A percentile compares a stretch with the other conserved stretches of the same genome.
These are phyloP conservation scores for Fusarium nurragi DNA, from an alignment of 2,329 filamentous ascomycete genomes.

Conservation along the genomic window DNA sequence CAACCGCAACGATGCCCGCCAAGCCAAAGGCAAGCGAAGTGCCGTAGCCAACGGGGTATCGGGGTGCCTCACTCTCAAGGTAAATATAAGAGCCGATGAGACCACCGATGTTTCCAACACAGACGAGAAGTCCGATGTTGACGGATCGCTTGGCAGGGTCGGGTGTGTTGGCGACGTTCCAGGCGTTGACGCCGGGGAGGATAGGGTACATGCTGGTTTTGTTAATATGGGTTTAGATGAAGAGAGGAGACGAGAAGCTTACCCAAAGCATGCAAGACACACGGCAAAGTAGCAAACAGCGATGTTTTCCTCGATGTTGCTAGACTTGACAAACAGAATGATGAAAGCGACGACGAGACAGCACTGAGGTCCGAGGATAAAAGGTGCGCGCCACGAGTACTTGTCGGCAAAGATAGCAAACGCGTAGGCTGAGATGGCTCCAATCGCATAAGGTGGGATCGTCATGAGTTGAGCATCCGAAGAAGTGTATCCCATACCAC, in stretches of 20 bases:
- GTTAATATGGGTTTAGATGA: neutral
- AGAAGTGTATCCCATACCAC: slow-evolving; percentile 53
- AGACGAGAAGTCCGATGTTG: slow-evolving; percentile 54
- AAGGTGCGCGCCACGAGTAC: slow-evolving; percentile 17
- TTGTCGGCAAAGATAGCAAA: slow-evolving; percentile 21
- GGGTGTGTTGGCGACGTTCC: slow-evolving; percentile 53
- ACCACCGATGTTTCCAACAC: slow-evolving; percentile 44
- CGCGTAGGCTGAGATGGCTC: slow-evolving; percentile 13
- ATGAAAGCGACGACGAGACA: slow-evolving; percentile 14
- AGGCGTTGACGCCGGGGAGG: slow-evolving; percentile 53
- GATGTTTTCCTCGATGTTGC: slow-evolving; percentile 6
- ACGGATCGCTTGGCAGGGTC: slow-evolving; percentile 53
- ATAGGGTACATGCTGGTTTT: slow-evolving; percentile 49
- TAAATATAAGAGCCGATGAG: slow-evolving; percentile 18
- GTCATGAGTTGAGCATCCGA: slow-evolving; percentile 45
- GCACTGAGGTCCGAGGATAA: slow-evolving; percentile 14
- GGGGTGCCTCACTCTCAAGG: slow-evolving; percentile 11
- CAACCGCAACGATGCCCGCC: slow-evolving; percentile 11
- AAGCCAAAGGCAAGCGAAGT: slow-evolving; percentile 14
- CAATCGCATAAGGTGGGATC: slow-evolving; percentile 11
- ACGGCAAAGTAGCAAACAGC: slow-evolving; percentile 19
- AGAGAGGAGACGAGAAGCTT: accelerated
- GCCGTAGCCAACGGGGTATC: slow-evolving; percentile 10
- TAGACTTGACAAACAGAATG: slow-evolving; percentile 13
- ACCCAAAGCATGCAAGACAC: slow-evolving; percentile 21